These are phyloP conservation scores for Gynostemma pentaphyllum DNA, from an alignment of 306 rosid genomes.

Conservation along the genomic window DNA sequence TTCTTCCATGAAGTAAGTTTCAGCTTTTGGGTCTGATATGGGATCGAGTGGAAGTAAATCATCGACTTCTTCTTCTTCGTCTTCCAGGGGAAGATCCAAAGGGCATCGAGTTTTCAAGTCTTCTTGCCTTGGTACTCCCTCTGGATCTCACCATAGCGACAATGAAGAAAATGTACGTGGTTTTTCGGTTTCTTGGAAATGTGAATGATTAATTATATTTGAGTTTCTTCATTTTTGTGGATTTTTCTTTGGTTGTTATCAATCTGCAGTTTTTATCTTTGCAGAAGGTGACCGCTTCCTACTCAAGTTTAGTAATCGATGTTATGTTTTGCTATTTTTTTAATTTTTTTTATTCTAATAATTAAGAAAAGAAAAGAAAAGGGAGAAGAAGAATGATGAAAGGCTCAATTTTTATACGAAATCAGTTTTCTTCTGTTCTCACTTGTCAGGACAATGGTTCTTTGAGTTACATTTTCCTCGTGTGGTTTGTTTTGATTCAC, in stretches of 20 bases:
- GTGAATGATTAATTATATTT: neutral
- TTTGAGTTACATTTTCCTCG: neutral
- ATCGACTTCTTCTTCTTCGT: constrained; percentile 31
- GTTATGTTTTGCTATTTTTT: neutral
- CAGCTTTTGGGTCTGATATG: constrained; percentile 22
- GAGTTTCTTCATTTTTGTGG: neutral
- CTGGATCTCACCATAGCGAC: constrained; percentile 69
- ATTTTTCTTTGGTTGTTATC: neutral
- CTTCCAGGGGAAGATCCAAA: constrained; percentile 41
- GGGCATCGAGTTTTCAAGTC: constrained; percentile 46
- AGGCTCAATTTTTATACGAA: neutral
- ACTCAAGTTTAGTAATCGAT: neutral
- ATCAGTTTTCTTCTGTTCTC: neutral
- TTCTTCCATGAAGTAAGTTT: constrained; percentile 1
- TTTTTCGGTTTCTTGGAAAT: neutral
- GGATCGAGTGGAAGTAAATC: constrained; percentile 81
- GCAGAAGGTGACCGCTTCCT: constrained; percentile 1
- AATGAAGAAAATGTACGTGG: constrained; percentile 52
- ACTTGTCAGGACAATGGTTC: neutral
- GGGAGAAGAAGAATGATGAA: neutral
- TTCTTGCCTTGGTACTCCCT: constrained; percentile 56
- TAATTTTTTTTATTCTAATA: no score
- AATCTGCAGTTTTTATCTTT: neutral
- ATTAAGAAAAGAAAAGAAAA: no score
- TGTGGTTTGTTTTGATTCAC: neutral